Percentiles rank a stretch among this genome's conserved stretches.
Evolutionary conservation across 306 rosid genomes (phyloP).

Genomic region (Corylus americana): DNA sequence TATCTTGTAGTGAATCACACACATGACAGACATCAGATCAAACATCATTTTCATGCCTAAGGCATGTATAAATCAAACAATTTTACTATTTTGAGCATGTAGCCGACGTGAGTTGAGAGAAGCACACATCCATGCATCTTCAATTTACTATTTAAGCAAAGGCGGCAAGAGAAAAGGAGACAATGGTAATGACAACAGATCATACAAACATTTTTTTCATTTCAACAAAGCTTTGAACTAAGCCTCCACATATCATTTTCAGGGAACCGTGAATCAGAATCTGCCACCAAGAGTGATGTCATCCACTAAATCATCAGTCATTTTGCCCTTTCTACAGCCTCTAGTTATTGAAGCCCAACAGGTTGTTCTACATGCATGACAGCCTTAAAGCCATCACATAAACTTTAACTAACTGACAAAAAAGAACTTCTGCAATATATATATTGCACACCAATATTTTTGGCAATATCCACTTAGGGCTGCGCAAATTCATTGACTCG

Average conservation of each 20-base stretch:
- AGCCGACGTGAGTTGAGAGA: neutral
- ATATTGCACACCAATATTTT: neutral
- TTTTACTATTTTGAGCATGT: neutral
- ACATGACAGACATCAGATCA: neutral
- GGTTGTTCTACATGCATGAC: neutral
- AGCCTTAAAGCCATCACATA: neutral
- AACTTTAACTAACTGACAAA: neutral
- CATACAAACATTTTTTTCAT: neutral
- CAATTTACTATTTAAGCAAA: neutral
- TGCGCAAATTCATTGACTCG: too few relatives aligned
- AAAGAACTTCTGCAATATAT: neutral
- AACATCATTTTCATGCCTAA: neutral
- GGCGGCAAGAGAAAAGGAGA: neutral
- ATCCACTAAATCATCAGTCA: neutral
- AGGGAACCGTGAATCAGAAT: neutral
- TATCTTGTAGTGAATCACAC: neutral
- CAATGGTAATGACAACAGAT: neutral
- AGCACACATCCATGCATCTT: neutral
- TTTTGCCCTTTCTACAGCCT: neutral
- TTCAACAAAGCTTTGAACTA: neutral
- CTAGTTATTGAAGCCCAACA: neutral
- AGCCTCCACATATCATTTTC: neutral
- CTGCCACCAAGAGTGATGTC: neutral
- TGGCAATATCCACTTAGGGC: too few relatives aligned
- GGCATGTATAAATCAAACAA: neutral